Conservation (phyloP, 1,139 yeast species). For the Blastobotrys raffinosifermentans region DNA sequence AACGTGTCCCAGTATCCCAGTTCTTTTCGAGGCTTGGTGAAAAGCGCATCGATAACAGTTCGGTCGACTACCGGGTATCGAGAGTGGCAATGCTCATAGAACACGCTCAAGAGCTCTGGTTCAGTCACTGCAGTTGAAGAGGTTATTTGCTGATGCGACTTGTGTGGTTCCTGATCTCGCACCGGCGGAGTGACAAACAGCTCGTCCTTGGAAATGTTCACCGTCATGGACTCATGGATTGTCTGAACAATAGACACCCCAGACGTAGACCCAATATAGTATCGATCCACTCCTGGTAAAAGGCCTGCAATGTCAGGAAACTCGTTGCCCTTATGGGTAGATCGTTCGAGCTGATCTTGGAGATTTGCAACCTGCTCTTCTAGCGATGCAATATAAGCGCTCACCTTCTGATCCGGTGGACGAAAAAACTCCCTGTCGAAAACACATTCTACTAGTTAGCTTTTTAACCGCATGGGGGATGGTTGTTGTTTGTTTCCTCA, state of each 20-base stretch:
- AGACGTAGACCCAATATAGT: conserved; percentile 12
- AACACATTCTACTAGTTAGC: conserved; percentile 9
- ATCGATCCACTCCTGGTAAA: conserved; percentile 8
- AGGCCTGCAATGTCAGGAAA: conserved; percentile 6
- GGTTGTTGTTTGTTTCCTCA: too few relatives aligned
- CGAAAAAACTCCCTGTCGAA: conserved; percentile 9
- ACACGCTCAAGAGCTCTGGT: not conserved
- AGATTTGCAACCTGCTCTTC: conserved; percentile 8
- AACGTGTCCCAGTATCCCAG: conserved; percentile 11
- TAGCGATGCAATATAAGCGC: conserved; percentile 10
- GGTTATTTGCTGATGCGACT: not conserved
- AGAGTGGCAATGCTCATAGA: conserved; percentile 3
- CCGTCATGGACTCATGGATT: conserved; percentile 11
- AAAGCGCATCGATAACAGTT: not conserved
- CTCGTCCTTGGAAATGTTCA: conserved; percentile 13
- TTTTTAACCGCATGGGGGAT: too few relatives aligned
- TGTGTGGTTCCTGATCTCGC: not conserved
- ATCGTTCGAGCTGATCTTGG: conserved; percentile 2
- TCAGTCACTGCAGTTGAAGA: not conserved
- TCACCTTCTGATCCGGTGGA: not conserved
- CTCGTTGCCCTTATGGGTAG: not conserved
- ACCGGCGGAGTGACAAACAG: conserved; percentile 7
- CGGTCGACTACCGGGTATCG: conserved; percentile 12
- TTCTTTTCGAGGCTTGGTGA: conserved; percentile 3
- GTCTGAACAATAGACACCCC: conserved; percentile 11